Conservation (phyloP, 2,329 filamentous ascomycete genomes). For the Aspergillus transmontanensis region DNA sequence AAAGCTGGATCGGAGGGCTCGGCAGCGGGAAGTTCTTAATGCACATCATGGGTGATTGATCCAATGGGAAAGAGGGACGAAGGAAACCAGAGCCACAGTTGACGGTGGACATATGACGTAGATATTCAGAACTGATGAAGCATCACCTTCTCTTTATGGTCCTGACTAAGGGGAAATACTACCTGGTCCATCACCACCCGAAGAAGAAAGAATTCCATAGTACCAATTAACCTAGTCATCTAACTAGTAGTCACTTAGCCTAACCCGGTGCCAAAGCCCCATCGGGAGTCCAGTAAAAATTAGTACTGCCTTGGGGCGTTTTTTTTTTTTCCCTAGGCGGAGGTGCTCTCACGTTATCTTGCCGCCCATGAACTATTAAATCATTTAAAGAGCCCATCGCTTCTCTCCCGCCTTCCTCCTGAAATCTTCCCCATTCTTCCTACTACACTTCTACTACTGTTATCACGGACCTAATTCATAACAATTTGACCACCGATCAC, state of each 20-base stretch:
- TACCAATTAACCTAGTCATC: background rate
- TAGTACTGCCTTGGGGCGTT: background rate
- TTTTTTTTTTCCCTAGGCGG: conserved; percentile 1
- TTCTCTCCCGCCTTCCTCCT: conserved; percentile 7
- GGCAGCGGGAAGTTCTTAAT: conserved; percentile 15
- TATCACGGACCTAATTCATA: background rate
- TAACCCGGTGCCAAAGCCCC: background rate
- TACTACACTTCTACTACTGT: background rate
- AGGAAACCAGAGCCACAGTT: conserved; percentile 18
- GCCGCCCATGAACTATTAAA: conserved; percentile 15
- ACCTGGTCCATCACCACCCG: background rate
- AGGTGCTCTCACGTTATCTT: background rate
- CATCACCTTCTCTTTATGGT: background rate
- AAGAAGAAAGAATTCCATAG: conserved; percentile 1
- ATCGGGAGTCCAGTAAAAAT: background rate
- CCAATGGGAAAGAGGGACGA: conserved; percentile 10
- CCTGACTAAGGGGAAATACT: conserved; percentile 1
- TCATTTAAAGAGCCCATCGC: conserved; percentile 9
- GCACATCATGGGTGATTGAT: conserved; percentile 9
- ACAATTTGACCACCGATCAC: background rate
- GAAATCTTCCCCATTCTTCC: background rate
- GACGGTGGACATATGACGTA: conserved; percentile 22
- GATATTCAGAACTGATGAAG: conserved; percentile 1
- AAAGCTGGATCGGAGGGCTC: conserved; percentile 5
- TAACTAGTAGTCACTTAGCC: background rate